Conservation (phyloP, 2,329 filamentous ascomycete genomes). For the Colletotrichum cuscutae region DNA sequence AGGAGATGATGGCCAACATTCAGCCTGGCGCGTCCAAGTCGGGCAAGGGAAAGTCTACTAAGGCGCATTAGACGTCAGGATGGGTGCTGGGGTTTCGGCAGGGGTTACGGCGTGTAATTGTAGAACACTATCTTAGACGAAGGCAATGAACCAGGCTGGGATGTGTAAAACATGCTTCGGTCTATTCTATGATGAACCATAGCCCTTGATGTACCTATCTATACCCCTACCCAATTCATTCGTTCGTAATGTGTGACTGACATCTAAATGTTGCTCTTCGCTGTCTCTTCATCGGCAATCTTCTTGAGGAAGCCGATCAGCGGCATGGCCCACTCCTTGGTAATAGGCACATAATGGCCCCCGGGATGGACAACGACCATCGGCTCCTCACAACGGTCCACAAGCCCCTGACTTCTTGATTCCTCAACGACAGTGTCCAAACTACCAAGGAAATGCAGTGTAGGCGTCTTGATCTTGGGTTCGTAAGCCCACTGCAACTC, state of each 20-base stretch:
- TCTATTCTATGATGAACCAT: slow-evolving; percentile 13
- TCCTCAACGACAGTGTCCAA: slow-evolving; percentile 92
- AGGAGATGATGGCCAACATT: slow-evolving; percentile 99
- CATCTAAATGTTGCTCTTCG: slow-evolving; percentile 38
- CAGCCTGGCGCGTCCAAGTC: slow-evolving; percentile 66
- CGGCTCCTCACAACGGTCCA: slow-evolving; percentile 70
- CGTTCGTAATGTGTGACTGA: not conserved
- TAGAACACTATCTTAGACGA: slow-evolving; percentile 34
- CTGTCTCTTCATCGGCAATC: slow-evolving; percentile 41
- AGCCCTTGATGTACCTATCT: not conserved
- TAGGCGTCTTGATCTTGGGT: slow-evolving; percentile 79
- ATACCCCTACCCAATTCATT: slow-evolving; percentile 31
- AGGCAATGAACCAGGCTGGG: slow-evolving; percentile 31
- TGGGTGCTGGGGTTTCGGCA: not conserved
- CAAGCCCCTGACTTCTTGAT: slow-evolving; percentile 71
- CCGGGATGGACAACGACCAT: slow-evolving; percentile 79
- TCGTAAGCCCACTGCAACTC: slow-evolving; percentile 74
- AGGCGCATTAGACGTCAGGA: slow-evolving; percentile 44
- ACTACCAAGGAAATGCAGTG: slow-evolving; percentile 84
- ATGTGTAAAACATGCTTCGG: slow-evolving; percentile 29
- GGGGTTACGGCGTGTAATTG: slow-evolving; percentile 30
- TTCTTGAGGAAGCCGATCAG: slow-evolving; percentile 76
- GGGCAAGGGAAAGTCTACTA: slow-evolving; percentile 49
- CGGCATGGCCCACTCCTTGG: slow-evolving; percentile 82
- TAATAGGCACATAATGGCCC: slow-evolving; percentile 88